Evolutionary conservation across 2,329 filamentous ascomycete genomes (phyloP), one percentile per base, ranked within the genome.

Genomic region (Alternaria brassicicola): DNA sequence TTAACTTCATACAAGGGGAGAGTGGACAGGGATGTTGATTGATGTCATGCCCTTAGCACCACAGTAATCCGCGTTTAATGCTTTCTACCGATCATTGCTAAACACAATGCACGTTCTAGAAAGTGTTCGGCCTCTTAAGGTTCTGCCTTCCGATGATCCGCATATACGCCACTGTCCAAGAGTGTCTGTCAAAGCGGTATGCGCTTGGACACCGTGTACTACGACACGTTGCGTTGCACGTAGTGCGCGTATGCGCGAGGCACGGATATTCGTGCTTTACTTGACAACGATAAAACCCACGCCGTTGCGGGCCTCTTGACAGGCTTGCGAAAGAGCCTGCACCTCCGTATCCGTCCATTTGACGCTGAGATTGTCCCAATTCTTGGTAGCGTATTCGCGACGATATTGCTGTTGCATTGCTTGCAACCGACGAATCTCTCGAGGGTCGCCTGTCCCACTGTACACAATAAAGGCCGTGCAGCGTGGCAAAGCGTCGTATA

Each of bases 311-410:
- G 86, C 86, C 54, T 76, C 78, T 66, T 84, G 80, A 66, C 83
- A 85, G 2, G 86, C 86, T 56, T 73, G 77, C 63, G 83, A 83
- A 52, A 89, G 70, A 41, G 81, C 82, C 72, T 88, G 86, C 63
- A 87, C 84, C 69, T 89, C 87, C 3, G 78, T 79, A 75, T 89
- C 86, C 19, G 86, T 88, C 87, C 87, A 89, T 67, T 86, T 83
- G 35, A 88, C 84, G 49, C 78, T 85, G 62, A 89, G 68, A 58
- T 88, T 78, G 70, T 88, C 84, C 86, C 86, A 89, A 23, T 87
- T 88, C 74, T 84, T 85, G 19, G 82, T 80, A 55, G 80, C 78
- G 67, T 83, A 88, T 67, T 88, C 86, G 52, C 82, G 79, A 53
- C 82, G 82, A 70, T 84, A 86, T 54, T 78, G 78, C 64, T 82